Evolutionary conservation across 345 rosid genomes (phyloP).

Genomic region (Arabidopsis arenosa): DNA sequence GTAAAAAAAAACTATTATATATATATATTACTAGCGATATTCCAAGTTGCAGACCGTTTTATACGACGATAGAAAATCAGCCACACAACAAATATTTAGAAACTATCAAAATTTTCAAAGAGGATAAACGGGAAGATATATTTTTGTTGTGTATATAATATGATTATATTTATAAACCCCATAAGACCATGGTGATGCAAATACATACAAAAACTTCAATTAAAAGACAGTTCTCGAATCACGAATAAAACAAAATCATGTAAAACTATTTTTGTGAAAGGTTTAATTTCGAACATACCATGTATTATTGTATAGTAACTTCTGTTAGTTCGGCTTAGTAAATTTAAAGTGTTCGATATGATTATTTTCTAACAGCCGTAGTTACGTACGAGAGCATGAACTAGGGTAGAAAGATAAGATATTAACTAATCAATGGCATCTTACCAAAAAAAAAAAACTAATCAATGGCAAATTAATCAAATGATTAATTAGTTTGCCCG

Average conservation of each 20-base stretch:
- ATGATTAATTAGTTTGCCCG: conserved; percentile 29
- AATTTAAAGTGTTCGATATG: not conserved
- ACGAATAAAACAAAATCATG: conserved; percentile 33
- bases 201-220: conserved; percentile 46
- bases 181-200: conserved; percentile 41
- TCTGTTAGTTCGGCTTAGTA: not conserved
- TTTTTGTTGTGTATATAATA: not conserved
- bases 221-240: conserved; percentile 39
- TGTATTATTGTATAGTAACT: not conserved
- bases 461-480: conserved; percentile 12
- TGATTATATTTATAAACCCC: conserved; percentile 1
- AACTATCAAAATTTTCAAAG: not conserved
- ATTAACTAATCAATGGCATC: not conserved
- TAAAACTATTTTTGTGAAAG: conserved; percentile 11
- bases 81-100: conserved; percentile 29
- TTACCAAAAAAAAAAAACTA: too few species aligned
- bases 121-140: not conserved
- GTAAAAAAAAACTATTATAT: not conserved
- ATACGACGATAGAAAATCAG: conserved; percentile 25
- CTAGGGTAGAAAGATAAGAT: not conserved
- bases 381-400: not conserved
- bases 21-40: not conserved
- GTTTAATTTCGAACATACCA: not conserved
- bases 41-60: conserved; percentile 10
- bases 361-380: not conserved